Conservation (phyloP, 257 asterid genomes). For the Capsicum rhomboideum region DNA sequence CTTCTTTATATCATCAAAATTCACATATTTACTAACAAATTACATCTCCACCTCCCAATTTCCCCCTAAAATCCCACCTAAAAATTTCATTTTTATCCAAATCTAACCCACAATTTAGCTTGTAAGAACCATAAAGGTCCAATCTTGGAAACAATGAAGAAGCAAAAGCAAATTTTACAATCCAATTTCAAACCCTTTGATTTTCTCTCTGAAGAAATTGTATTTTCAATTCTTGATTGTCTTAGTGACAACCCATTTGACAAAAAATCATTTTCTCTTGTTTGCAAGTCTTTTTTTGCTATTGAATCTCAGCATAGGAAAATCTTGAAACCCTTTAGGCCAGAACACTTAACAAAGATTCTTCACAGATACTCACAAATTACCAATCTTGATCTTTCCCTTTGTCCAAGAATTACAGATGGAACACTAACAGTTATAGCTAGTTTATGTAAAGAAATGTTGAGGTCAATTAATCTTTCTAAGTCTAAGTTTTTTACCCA, state of each 20-base stretch:
- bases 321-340: constrained; percentile 52
- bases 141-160: constrained; percentile 48
- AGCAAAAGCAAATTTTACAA: constrained; percentile 24
- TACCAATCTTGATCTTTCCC: constrained; percentile 57
- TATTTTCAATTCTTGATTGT: constrained; percentile 55
- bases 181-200: constrained; percentile 47
- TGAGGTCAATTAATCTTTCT: constrained; percentile 67
- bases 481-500: constrained; percentile 55
- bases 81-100: not conserved
- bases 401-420: constrained; percentile 66
- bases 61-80: not conserved
- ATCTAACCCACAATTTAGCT: not conserved
- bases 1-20: not conserved
- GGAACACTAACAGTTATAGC: constrained; percentile 35
- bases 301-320: constrained; percentile 65
- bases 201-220: constrained; percentile 60
- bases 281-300: constrained; percentile 51
- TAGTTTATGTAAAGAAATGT: constrained; percentile 23
- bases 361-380: constrained; percentile 41
- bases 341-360: constrained; percentile 42
- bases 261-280: constrained; percentile 72
- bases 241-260: constrained; percentile 64
- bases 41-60: not conserved
- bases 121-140: not conserved
- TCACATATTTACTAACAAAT: not conserved